Conservation (phyloP, 176 grass and related monocot species). For the Phoenix roebelenii region DNA sequence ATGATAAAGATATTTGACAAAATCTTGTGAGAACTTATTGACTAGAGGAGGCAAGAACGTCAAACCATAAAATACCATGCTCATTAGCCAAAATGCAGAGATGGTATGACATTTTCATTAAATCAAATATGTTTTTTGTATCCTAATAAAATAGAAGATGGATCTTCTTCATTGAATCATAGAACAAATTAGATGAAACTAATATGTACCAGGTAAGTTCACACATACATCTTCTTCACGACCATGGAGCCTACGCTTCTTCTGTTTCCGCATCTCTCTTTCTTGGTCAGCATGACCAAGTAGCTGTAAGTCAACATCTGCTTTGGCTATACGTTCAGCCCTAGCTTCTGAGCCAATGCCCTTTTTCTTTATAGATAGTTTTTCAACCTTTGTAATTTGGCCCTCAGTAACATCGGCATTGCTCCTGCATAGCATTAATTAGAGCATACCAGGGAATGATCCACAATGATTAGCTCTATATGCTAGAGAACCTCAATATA, state of each 20-base stretch:
- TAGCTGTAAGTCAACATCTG: slow-evolving; percentile 77
- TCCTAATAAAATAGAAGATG: too few species aligned
- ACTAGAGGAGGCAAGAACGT: too few species aligned
- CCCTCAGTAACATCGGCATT: slow-evolving; percentile 29
- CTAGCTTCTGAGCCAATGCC: slow-evolving; percentile 84
- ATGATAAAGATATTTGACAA: too few species aligned
- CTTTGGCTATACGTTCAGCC: slow-evolving; percentile 51
- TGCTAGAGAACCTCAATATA: too few species aligned
- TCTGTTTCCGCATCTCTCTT: slow-evolving; percentile 83
- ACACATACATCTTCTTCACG: slow-evolving; percentile 68
- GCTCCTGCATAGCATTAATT: slow-evolving; percentile 32
- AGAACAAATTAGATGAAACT: too few species aligned
- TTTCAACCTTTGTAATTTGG: slow-evolving; percentile 40
- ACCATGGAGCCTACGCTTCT: slow-evolving; percentile 61
- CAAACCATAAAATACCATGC: too few species aligned
- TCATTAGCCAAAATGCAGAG: too few species aligned
- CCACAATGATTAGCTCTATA: too few species aligned
- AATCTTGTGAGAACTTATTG: too few species aligned
- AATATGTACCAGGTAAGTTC: neutral
- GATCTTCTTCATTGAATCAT: too few species aligned
- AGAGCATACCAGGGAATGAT: neutral
- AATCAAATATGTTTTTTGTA: too few species aligned
- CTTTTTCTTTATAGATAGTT: slow-evolving; percentile 89
- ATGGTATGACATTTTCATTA: too few species aligned
- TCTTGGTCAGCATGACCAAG: slow-evolving; percentile 84